phyloP scores from a whole-genome alignment of 2,329 filamentous ascomycete genomes.

The Trichoderma lentiforme region DNA sequence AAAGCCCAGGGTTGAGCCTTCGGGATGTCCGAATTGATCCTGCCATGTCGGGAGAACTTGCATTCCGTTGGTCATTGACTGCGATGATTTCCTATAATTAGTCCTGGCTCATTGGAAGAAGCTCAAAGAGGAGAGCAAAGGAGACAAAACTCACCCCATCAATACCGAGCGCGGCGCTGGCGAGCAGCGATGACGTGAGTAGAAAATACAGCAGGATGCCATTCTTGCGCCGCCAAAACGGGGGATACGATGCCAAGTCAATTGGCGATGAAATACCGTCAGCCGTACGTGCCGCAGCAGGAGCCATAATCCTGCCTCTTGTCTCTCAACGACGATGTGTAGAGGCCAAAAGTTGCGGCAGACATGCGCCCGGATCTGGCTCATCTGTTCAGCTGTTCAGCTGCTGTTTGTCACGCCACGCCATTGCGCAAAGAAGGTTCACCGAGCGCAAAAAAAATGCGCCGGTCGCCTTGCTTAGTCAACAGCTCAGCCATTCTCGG shows the following conservation, averaged over 20 bases:
- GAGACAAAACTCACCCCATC: constrained; percentile 35
- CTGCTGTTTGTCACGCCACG: background rate
- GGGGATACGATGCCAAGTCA: constrained; percentile 30
- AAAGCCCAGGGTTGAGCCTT: constrained; percentile 37
- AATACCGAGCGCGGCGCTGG: constrained; percentile 41
- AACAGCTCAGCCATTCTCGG: background rate
- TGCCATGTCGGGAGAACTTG: constrained; percentile 38
- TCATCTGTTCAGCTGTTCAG: background rate
- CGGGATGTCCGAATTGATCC: constrained; percentile 36
- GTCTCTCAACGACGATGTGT: background rate
- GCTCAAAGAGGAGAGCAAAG: background rate
- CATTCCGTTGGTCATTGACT: constrained; percentile 41
- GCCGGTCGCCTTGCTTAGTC: constrained; percentile 12
- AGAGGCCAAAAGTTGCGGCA: background rate
- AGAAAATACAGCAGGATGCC: constrained; percentile 42
- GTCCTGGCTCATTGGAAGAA: background rate
- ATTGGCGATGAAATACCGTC: constrained; percentile 32
- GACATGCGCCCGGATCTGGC: background rate
- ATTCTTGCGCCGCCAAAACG: constrained; percentile 40
- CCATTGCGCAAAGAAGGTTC: background rate
- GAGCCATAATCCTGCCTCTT: constrained; percentile 29
- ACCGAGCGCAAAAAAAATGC: constrained; percentile 14
- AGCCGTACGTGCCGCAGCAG: constrained; percentile 30
- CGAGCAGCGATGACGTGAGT: constrained; percentile 41
- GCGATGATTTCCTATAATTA: background rate